Percentiles rank a stretch among this genome's conserved stretches.
These are phyloP conservation scores for Aspergillus ruber DNA, from an alignment of 2,329 filamentous ascomycete species.

Conservation along the genomic window DNA sequence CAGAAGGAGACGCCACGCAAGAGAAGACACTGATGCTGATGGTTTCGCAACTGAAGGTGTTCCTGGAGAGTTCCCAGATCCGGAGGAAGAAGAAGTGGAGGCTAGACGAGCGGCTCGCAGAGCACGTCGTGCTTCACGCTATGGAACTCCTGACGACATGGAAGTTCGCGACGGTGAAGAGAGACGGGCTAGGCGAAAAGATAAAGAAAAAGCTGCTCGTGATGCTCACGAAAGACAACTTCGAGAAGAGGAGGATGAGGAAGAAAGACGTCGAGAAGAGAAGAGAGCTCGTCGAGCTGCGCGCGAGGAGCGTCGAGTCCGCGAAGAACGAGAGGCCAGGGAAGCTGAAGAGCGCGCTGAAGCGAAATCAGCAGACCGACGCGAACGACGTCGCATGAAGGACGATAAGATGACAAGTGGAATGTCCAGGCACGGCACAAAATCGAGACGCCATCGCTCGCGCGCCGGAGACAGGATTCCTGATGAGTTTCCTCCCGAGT, in stretches of 20 bases:
- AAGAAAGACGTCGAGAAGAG: slow-evolving; percentile 27
- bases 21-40: slow-evolving; percentile 39
- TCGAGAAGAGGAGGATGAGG: slow-evolving; percentile 34
- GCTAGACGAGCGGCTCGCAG: slow-evolving; percentile 58
- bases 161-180: slow-evolving; percentile 32
- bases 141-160: slow-evolving; percentile 29
- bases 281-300: slow-evolving; percentile 27
- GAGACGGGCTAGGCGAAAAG: slow-evolving; percentile 44
- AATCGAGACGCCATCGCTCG: slow-evolving; percentile 27
- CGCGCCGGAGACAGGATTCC: slow-evolving; percentile 22
- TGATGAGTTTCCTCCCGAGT: slow-evolving; percentile 19
- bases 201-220: slow-evolving; percentile 42
- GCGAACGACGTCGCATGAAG: slow-evolving; percentile 33
- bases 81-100: slow-evolving; percentile 50
- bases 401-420: slow-evolving; percentile 25
- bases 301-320: slow-evolving; percentile 26
- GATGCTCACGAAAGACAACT: slow-evolving; percentile 32
- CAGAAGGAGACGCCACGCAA: slow-evolving; percentile 33
- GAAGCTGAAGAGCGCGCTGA: slow-evolving; percentile 29
- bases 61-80: slow-evolving; percentile 28
- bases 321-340: slow-evolving; percentile 44
- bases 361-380: slow-evolving; percentile 33
- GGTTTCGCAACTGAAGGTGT: slow-evolving; percentile 40
- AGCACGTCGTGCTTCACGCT: slow-evolving; percentile 42
- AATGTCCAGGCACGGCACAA: slow-evolving; percentile 18